Percentiles rank a stretch among this genome's conserved stretches.
Evolutionary conservation across 177 flowering plant genomes (phyloP).

Genomic region (Vitis hybrid): DNA sequence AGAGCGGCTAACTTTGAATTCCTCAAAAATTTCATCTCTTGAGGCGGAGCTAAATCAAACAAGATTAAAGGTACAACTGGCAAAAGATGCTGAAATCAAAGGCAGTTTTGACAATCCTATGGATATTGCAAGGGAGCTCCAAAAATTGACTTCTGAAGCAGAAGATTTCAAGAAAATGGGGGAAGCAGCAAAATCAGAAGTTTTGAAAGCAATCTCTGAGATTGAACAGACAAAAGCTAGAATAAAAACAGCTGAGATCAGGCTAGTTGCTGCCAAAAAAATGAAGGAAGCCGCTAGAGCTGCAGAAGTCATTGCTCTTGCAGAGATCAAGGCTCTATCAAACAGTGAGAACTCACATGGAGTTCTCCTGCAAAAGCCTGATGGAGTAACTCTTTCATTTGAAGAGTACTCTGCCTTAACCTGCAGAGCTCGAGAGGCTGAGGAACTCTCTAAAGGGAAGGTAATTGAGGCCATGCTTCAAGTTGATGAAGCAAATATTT

Average conservation of each 20-base stretch:
- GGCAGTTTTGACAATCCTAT: conserved; percentile 31
- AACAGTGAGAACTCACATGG: conserved; percentile 28
- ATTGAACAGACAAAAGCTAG: conserved; percentile 66
- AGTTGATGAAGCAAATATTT: conserved; percentile 68
- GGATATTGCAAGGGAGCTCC: conserved; percentile 55
- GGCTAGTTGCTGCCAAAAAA: conserved; percentile 78
- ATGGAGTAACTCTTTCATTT: conserved; percentile 58
- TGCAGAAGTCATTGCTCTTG: conserved; percentile 73
- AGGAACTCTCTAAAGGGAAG: conserved; percentile 49
- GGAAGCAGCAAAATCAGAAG: conserved; percentile 69
- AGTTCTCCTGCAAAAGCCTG: conserved; percentile 23
- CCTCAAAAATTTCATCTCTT: conserved; percentile 55
- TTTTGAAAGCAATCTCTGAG: conserved; percentile 60
- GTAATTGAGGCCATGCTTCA: conserved; percentile 54
- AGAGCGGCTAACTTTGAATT: conserved; percentile 55
- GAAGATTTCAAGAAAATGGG: conserved; percentile 73
- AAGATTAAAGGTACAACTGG: conserved; percentile 40
- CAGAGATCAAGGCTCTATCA: conserved; percentile 68
- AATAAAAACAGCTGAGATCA: conserved; percentile 73
- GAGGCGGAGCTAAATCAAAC: conserved; percentile 63
- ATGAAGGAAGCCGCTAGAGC: conserved; percentile 95
- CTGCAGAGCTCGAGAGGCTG: conserved; percentile 61
- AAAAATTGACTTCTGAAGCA: conserved; percentile 61
- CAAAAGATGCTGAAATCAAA: conserved; percentile 36
- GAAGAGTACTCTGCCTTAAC: conserved; percentile 70